Conservation (phyloP, 2,329 filamentous ascomycete species). For the Diatrype stigma region DNA sequence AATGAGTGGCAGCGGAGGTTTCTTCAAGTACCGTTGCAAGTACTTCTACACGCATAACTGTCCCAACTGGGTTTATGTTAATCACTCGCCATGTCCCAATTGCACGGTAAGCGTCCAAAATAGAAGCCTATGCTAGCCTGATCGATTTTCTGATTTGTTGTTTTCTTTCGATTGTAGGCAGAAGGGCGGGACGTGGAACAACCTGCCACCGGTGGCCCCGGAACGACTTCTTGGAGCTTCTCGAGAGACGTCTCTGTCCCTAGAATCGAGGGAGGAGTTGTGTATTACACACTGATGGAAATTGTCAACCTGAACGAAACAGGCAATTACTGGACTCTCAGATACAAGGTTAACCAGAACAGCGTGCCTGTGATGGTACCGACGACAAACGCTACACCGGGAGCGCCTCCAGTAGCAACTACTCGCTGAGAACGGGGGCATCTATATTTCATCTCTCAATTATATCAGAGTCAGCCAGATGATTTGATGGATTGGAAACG, state of each 20-base stretch:
- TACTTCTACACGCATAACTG: conserved; percentile 50
- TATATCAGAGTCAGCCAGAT: background rate
- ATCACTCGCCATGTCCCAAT: conserved; percentile 43
- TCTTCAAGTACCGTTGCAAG: conserved; percentile 53
- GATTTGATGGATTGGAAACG: background rate
- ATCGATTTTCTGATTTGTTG: conserved; percentile 11
- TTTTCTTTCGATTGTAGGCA: conserved; percentile 38
- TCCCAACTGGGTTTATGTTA: conserved; percentile 51
- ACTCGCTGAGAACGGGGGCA: conserved; percentile 8
- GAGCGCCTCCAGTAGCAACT: conserved; percentile 14
- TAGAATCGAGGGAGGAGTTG: conserved; percentile 38
- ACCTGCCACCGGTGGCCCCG: conserved; percentile 17
- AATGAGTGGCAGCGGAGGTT: conserved; percentile 40
- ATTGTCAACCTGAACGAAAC: conserved; percentile 34
- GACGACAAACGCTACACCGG: conserved; percentile 23
- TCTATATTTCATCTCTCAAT: background rate
- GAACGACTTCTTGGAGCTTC: conserved; percentile 22
- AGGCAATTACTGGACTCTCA: conserved; percentile 35
- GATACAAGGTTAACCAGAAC: conserved; percentile 27
- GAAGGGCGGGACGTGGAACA: conserved; percentile 44
- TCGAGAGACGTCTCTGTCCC: conserved; percentile 43
- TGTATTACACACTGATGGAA: conserved; percentile 47
- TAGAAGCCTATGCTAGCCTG: background rate
- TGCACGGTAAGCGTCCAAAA: conserved; percentile 40
- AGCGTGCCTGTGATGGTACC: conserved; percentile 15